Evolutionary conservation across 1,284 basidiomycete genomes (phyloP), one percentile per base, ranked within the genome.

Genomic region (Anthracocystis walkeri): DNA sequence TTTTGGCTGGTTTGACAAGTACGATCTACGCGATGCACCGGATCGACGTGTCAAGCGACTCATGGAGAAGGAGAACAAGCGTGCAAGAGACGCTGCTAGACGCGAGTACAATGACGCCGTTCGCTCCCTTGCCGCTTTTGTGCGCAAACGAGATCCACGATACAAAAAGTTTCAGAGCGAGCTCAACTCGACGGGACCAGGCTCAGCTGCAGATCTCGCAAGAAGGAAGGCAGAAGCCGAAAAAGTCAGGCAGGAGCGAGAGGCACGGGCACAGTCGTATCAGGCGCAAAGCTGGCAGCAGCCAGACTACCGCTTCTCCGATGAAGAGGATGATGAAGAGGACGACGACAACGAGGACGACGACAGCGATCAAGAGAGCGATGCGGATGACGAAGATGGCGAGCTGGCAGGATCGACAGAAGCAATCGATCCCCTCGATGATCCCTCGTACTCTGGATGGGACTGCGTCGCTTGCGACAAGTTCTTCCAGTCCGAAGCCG

Each of bases 61-160:
- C 41, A 95, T 99, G 92, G 97, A 99, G 85, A 93, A 92, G 82
- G 97, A 98, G 79, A 99, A 99, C 86, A 94, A 93, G 86, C 94
- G 94, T 79, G 90, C 90, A 8, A 89, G 95, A 16, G 94, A 97
- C 42, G 92, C 93, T 45, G 92, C 92, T 7, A 89, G 92, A 41
- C 90, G 90, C 82, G 96, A 99, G 77, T 99, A 97, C 86, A 98
- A 96, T 79, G 95, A 98, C 49, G 92, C 92, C 1, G 88, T 99
- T 38, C 88, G 92, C 81, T 69, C 70, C 21, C 55, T 99, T 6
- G 92, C 92, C 2, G 89, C 89, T 77, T 98, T 97, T 84, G 87
- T 97, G 59, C 92, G 95, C 58, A 96, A 95, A 86, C 91, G 96
- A 52, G 96, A 99, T 85, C 95, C 95, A 1, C 90, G 96, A 11